phyloP scores from a whole-genome alignment of 2,329 filamentous ascomycete genomes.

The Pezicula neosporulosa region DNA sequence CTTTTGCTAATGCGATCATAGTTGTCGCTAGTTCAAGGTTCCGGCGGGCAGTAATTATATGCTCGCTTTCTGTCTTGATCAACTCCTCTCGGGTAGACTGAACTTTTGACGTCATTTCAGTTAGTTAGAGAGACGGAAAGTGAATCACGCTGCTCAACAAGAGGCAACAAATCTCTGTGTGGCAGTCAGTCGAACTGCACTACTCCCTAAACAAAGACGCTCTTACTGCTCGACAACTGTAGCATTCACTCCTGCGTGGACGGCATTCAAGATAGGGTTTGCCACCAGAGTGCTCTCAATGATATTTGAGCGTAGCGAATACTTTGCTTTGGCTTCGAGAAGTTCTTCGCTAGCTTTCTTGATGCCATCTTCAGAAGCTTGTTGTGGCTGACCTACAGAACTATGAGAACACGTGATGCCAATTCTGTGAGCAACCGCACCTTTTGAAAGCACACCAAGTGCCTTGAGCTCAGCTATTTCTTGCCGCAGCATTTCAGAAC shows the following conservation, averaged over 20 bases:
- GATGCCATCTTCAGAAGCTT: constrained; percentile 47
- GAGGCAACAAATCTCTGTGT: constrained; percentile 49
- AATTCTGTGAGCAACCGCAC: constrained; percentile 12
- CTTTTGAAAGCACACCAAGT: constrained; percentile 27
- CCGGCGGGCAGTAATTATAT: constrained; percentile 49
- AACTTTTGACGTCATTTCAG: constrained; percentile 53
- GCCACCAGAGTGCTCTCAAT: constrained; percentile 66
- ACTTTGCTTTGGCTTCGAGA: constrained; percentile 66
- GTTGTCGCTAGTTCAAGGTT: constrained; percentile 62
- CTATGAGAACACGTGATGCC: constrained; percentile 14
- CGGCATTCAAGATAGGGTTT: constrained; percentile 73
- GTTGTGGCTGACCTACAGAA: constrained; percentile 15
- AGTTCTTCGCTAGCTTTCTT: constrained; percentile 58
- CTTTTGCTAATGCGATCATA: constrained; percentile 59
- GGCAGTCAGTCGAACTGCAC: constrained; percentile 7
- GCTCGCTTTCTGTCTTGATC: constrained; percentile 54
- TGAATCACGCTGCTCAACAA: constrained; percentile 64
- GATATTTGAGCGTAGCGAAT: constrained; percentile 66
- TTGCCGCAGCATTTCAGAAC: constrained; percentile 66
- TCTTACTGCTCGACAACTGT: constrained; percentile 65
- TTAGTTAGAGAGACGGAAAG: constrained; percentile 60
- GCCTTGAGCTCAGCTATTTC: constrained; percentile 64
- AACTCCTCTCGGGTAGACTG: constrained; percentile 49
- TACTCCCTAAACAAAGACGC: constrained; percentile 1
- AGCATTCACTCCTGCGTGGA: constrained; percentile 64